phyloP scores from a whole-genome alignment of 768 basidiomycete genomes.

The Rhizopogon vesiculosus region DNA sequence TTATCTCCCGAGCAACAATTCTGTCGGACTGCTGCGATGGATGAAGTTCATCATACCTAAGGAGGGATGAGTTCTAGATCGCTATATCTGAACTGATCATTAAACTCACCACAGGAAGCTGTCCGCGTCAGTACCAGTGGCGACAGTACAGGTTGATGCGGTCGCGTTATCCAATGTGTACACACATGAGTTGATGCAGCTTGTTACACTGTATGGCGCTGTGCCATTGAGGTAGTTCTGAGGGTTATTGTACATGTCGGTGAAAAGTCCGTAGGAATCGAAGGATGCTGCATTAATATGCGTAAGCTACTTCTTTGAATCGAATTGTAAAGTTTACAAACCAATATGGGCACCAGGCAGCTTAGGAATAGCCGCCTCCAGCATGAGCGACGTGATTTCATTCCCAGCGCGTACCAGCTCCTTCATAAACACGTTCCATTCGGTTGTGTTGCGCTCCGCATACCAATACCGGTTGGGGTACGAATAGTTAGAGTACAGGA shows the following conservation, averaged over 20 bases:
- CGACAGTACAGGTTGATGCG: constrained; percentile 30
- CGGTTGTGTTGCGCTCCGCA: constrained; percentile 45
- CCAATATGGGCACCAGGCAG: constrained; percentile 56
- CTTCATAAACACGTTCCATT: constrained; percentile 52
- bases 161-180: constrained; percentile 22
- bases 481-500: constrained; percentile 42
- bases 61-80: background rate
- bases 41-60: constrained; percentile 47
- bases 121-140: constrained; percentile 36
- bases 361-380: constrained; percentile 41
- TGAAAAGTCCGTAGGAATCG: constrained; percentile 56
- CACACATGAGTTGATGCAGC: constrained; percentile 45
- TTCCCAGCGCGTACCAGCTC: constrained; percentile 52
- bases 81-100: background rate
- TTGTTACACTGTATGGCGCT: constrained; percentile 54
- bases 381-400: constrained; percentile 44
- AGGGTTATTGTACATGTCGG: constrained; percentile 53
- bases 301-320: background rate
- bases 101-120: constrained; percentile 55
- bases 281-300: constrained; percentile 41
- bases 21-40: constrained; percentile 56
- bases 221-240: constrained; percentile 57
- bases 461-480: constrained; percentile 51
- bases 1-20: constrained; percentile 48
- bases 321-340: constrained; percentile 20